Evolutionary conservation across 2,329 filamentous ascomycete species (phyloP).

Genomic region (Fusarium sororula): DNA sequence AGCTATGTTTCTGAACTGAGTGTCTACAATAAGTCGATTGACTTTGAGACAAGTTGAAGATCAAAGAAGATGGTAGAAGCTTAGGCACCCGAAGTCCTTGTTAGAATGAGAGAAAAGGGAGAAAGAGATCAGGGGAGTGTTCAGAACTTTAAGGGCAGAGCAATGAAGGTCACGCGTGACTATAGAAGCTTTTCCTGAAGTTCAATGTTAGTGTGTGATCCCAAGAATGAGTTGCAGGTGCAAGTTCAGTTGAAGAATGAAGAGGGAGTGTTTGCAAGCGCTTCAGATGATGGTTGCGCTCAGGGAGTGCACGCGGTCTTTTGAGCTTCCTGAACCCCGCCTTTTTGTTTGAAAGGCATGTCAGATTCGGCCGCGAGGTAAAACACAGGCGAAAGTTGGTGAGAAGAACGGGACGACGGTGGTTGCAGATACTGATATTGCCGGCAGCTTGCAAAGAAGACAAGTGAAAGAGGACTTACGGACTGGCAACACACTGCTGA

Average conservation of each 20-base stretch:
- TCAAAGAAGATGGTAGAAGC: neutral
- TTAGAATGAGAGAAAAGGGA: neutral
- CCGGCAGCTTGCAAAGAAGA: neutral
- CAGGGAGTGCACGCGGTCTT: neutral
- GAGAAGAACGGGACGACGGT: neutral
- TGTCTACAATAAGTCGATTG: neutral
- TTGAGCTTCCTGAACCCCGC: neutral
- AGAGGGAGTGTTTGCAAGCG: neutral
- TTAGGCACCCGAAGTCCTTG: neutral
- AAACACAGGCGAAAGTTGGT: neutral
- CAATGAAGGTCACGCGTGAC: neutral
- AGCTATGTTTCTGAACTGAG: constrained; percentile 9
- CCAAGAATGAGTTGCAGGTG: neutral
- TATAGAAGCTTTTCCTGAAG: neutral
- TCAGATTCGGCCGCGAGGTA: neutral
- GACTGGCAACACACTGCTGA: neutral
- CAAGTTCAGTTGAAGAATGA: neutral
- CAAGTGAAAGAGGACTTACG: neutral
- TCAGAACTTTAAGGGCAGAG: neutral
- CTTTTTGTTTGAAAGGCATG: neutral
- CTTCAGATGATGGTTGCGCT: neutral
- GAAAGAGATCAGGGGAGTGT: neutral
- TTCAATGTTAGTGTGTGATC: neutral
- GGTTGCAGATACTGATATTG: neutral
- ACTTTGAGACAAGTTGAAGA: neutral